Percentiles rank a stretch among this genome's conserved stretches.
These are phyloP conservation scores for Aspergillus sparsus DNA, from an alignment of 495 filamentous ascomycete species.

Conservation along the genomic window DNA sequence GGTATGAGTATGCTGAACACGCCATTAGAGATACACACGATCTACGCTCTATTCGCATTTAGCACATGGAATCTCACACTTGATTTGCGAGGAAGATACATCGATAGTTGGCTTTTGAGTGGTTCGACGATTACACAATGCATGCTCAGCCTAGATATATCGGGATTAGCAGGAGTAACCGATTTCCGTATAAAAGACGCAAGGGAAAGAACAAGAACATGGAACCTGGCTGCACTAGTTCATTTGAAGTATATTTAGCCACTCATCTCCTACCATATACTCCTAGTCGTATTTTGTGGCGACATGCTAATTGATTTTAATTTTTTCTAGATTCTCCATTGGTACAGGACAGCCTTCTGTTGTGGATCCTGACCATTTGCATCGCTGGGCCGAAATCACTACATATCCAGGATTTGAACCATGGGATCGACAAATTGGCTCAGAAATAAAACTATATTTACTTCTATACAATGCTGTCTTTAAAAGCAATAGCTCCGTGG, in stretches of 20 bases:
- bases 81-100: neutral
- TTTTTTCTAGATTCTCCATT: neutral
- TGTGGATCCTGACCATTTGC: neutral
- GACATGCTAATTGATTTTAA: neutral
- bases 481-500: neutral
- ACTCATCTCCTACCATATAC: neutral
- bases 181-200: neutral
- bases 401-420: neutral
- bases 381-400: neutral
- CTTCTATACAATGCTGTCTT: conserved; percentile 3
- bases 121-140: conserved; percentile 1
- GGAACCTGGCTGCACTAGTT: conserved; percentile 1
- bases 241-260: neutral
- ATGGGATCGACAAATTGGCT: neutral
- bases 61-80: neutral
- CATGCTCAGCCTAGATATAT: neutral
- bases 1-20: conserved; percentile 6
- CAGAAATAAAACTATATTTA: conserved; percentile 1
- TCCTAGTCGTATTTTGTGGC: no score
- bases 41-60: neutral
- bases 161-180: neutral
- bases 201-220: conserved; percentile 1
- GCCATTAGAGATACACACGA: neutral
- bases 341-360: conserved; percentile 2
- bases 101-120: conserved; percentile 9